Evolutionary conservation across 192 early-diverging fungal species (phyloP), one percentile per base, ranked within the genome.

Genomic region (Diversispora epigaea): DNA sequence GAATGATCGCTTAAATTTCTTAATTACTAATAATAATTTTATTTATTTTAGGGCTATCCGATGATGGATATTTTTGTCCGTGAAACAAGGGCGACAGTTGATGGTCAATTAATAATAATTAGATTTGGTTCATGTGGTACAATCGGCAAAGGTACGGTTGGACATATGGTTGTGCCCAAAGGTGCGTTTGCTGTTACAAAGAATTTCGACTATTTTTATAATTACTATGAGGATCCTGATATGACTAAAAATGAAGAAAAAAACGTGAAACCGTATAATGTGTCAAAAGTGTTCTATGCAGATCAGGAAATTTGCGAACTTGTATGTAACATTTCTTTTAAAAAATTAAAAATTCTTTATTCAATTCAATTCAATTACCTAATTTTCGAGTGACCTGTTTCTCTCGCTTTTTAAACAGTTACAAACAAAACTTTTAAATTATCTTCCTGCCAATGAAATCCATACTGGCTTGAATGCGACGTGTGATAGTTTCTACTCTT

Each of bases 1-100:
- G 3, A 12, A 4, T 15, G 0, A 60, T 60, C 60, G 25, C 11
- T 14, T 6, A 39, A 0, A 10, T 62, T 77, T 69, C 15, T 45
- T 60, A 15, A 21, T 21, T 40, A 39, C 1, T 3, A 61, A 11
- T 10, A 61, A 11, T 61, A 39, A 45, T 65, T n/a, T n/a, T 54
- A 10, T 32, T 60, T 32, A 8, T 4, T 12, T 17, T 67, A 62
- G 89, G 96, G 96, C 15, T 76, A 87, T 7, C 79, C 91, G 1
- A 95, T 94, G 90, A 93, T 94, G 89, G 96, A 97, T 79, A 93
- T 97, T 71, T 91, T 97, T 71, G 88, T 97, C 14, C 87, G 96
- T 19, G 96, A 98, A 80, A 84, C 86, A n/a, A 86, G 96, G 50
- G 90, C 91, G 40, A 87, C 93, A 9, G 87, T 90, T 3, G 77